These are phyloP conservation scores for Dillenia suffruticosa DNA, from an alignment of 164 flowering plant genomes.

Conservation along the genomic window DNA sequence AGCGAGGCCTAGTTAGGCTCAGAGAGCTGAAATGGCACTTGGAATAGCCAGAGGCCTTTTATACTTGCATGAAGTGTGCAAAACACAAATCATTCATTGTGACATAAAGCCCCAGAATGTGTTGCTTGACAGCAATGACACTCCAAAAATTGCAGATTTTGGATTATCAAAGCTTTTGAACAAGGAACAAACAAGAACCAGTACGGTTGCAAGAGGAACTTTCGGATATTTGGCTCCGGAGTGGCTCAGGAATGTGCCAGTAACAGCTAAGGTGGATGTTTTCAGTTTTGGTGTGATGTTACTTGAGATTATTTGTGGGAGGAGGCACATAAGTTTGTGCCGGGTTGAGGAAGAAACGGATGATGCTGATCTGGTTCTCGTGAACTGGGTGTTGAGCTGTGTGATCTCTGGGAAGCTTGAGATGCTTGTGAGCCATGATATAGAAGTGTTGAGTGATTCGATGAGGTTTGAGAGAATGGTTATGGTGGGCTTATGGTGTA, in stretches of 20 bases:
- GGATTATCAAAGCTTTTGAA: slow-evolving; percentile 19
- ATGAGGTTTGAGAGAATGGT: slow-evolving; percentile 17
- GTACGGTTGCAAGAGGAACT: slow-evolving; percentile 7
- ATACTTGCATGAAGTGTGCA: slow-evolving; percentile 13
- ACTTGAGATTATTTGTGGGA: slow-evolving; percentile 17
- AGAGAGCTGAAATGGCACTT: slow-evolving; percentile 12
- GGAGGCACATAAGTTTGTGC: slow-evolving; percentile 16
- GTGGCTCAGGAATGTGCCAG: slow-evolving; percentile 8
- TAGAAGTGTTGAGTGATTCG: slow-evolving; percentile 10
- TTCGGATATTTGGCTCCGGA: slow-evolving; percentile 11
- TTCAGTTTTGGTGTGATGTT: slow-evolving; percentile 19
- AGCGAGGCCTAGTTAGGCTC: slow-evolving; percentile 8
- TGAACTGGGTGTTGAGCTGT: slow-evolving; percentile 11
- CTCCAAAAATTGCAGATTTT: slow-evolving; percentile 16
- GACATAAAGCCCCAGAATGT: slow-evolving; percentile 24
- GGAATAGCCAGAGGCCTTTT: slow-evolving; percentile 15
- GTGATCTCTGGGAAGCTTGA: slow-evolving; percentile 9
- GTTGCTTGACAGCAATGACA: slow-evolving; percentile 12
- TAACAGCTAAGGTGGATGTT: slow-evolving; percentile 13
- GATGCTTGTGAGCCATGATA: slow-evolving; percentile 7
- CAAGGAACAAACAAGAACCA: slow-evolving; percentile 15
- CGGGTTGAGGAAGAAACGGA: slow-evolving; percentile 18
- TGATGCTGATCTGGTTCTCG: slow-evolving; percentile 9
- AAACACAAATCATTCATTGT: slow-evolving; percentile 13
- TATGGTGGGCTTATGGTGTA: no score